Evolutionary conservation across 345 rosid genomes (phyloP), one percentile per base, ranked within the genome.

Genomic region (Salix suchowensis): DNA sequence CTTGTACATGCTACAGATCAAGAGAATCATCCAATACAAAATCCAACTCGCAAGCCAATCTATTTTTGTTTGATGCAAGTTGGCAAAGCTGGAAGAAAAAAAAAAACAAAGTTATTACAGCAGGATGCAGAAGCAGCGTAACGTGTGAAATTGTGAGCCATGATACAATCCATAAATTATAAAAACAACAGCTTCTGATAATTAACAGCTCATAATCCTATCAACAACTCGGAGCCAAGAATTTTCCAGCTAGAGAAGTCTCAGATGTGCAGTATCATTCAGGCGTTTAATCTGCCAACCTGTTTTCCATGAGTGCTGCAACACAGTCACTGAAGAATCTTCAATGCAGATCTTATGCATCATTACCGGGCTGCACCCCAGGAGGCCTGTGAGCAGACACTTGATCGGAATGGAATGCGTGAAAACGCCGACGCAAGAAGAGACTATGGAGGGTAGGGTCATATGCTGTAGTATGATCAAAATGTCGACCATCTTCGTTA

Each of bases 241-340:
- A 65, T 64, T 69, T 68, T 75, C 48, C 77, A 76, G 70, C 85
- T 90, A 94, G 55, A 94, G 91, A 86, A 92, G 91, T 85, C 96
- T 91, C 61, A 95, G 89, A 83, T 95, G 97, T 62, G 96, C 85
- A 42, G 93, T 89, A 77, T 95, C 98, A 70, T 95, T 95, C 77
- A 91, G 71, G 69, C 94, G 87, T 85, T 93, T 95, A 72, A 95
- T 84, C 89, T 91, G 97, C 98, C 97, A 95, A 6, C 98, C 98
- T 4, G 87, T 88, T 87, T 75, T 88, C 89, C 92, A 91, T 0
- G 97, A 91, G 82, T 92, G 97, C 70, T 88, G 94, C 64, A 95
- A 81, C 74, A 92, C 92, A 0, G 92, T 92, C 74, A 92, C 98
- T 0, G 97, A 92, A 65, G 98, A 95, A 85, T 95, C 97, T 26